A percentile compares a stretch with the other conserved stretches of the same genome.
phyloP scores from a whole-genome alignment of 1,139 yeast genomes.

The Casaregolazyma suthepensis region DNA sequence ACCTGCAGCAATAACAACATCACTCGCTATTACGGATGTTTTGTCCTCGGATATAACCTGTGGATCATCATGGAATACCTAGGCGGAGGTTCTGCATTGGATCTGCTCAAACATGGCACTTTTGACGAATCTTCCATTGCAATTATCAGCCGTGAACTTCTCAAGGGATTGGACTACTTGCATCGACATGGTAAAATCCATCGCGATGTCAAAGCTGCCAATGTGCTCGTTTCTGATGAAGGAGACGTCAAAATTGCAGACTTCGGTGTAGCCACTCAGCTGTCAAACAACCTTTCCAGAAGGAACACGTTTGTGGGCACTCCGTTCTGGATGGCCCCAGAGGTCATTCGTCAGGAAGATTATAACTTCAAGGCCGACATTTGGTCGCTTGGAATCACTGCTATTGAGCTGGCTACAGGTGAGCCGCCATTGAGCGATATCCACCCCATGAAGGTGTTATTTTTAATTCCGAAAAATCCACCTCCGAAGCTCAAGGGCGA shows the following conservation, averaged over 20 bases:
- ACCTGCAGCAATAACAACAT: slow-evolving; percentile 68
- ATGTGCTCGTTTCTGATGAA: slow-evolving; percentile 55
- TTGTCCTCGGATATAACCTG: slow-evolving; percentile 68
- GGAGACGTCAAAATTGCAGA: slow-evolving; percentile 93
- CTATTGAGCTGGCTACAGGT: slow-evolving; percentile 75
- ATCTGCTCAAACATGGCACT: slow-evolving; percentile 51
- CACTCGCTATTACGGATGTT: slow-evolving; percentile 73
- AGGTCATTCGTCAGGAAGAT: slow-evolving; percentile 81
- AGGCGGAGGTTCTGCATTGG: slow-evolving; percentile 79
- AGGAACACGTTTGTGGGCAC: slow-evolving; percentile 95
- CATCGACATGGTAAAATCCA: slow-evolving; percentile 79
- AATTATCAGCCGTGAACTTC: slow-evolving; percentile 49
- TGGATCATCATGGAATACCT: slow-evolving; percentile 79
- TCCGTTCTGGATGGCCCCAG: slow-evolving; percentile 99
- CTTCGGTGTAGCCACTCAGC: slow-evolving; percentile 91
- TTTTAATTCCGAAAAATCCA: slow-evolving; percentile 45
- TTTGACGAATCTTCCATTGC: slow-evolving; percentile 53
- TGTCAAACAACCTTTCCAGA: slow-evolving; percentile 67
- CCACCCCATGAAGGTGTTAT: slow-evolving; percentile 78
- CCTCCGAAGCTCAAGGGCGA: slow-evolving; percentile 46
- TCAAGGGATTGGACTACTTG: slow-evolving; percentile 64
- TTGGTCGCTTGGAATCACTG: slow-evolving; percentile 94
- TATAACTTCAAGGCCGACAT: slow-evolving; percentile 87
- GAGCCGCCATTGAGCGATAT: slow-evolving; percentile 72
- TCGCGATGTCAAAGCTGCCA: slow-evolving; percentile 83